Evolutionary conservation across 768 basidiomycete species (phyloP).

Genomic region (Termitomyces sp.): DNA sequence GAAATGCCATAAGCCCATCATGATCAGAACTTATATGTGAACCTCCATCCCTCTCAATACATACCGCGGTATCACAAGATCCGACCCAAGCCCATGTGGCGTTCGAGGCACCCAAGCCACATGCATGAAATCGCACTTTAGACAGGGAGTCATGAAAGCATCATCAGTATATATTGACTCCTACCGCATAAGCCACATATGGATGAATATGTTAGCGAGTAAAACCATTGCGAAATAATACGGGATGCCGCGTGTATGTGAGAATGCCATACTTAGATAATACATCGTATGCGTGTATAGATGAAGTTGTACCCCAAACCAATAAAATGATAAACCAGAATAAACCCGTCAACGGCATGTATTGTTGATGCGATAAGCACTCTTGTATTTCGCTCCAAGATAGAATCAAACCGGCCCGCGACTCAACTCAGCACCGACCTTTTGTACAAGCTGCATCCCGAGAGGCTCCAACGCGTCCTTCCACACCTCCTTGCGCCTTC

Average conservation of each 20-base stretch:
- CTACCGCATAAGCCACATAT: neutral
- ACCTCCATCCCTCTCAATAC: neutral
- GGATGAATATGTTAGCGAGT: neutral
- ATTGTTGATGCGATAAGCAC: neutral
- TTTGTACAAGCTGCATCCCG: conserved; percentile 65
- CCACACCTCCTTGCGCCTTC: conserved; percentile 62
- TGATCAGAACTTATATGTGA: neutral
- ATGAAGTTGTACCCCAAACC: neutral
- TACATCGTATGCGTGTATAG: neutral
- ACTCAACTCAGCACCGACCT: conserved; percentile 71
- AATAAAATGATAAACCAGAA: neutral
- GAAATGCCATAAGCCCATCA: neutral
- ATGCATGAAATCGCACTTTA: neutral
- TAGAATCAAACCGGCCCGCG: conserved; percentile 49
- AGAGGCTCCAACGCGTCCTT: conserved; percentile 65
- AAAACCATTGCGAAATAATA: neutral
- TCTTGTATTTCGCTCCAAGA: neutral
- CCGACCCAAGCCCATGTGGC: neutral
- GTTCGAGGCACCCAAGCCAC: neutral
- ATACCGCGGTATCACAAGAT: neutral
- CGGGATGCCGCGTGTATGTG: neutral
- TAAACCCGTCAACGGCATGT: neutral
- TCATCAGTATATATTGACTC: neutral
- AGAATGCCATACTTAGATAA: neutral
- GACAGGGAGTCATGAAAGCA: too few species aligned